Conservation (phyloP, 768 basidiomycete species). For the Rhodotorula sphaerocarpa region DNA sequence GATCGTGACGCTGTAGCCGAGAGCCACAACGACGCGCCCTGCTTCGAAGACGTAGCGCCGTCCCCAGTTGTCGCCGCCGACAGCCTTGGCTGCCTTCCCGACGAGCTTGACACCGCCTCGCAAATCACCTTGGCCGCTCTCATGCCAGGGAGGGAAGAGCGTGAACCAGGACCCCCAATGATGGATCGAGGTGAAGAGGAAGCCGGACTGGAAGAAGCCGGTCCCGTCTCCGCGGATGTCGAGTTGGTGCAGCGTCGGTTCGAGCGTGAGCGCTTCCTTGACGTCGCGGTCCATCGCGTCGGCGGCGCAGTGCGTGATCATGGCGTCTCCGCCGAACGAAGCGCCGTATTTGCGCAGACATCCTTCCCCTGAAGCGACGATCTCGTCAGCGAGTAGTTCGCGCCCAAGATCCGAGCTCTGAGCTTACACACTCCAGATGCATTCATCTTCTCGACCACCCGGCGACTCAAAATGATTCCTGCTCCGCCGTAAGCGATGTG, state of each 20-base stretch:
- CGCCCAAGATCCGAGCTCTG: background rate
- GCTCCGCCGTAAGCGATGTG: conserved; percentile 35
- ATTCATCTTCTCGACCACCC: conserved; percentile 25
- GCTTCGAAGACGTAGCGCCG: conserved; percentile 32
- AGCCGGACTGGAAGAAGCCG: conserved; percentile 36
- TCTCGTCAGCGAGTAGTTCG: no score
- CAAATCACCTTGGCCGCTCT: conserved; percentile 29
- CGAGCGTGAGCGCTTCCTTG: conserved; percentile 19
- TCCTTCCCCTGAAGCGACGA: background rate
- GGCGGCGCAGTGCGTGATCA: conserved; percentile 34
- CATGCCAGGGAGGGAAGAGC: conserved; percentile 35
- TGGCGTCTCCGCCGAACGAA: conserved; percentile 32
- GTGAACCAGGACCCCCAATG: conserved; percentile 37
- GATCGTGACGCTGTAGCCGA: conserved; percentile 30
- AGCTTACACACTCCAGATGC: conserved; percentile 13
- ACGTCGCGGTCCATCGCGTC: conserved; percentile 17
- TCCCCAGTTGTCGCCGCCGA: conserved; percentile 35
- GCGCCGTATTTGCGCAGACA: conserved; percentile 30
- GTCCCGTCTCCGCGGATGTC: conserved; percentile 36
- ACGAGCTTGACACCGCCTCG: conserved; percentile 31
- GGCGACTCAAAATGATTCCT: conserved; percentile 22
- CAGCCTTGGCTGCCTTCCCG: conserved; percentile 27
- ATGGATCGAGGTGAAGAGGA: conserved; percentile 34
- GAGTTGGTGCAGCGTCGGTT: conserved; percentile 34
- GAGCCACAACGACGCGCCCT: conserved; percentile 26